Percentiles rank a stretch among this genome's conserved stretches.
These are phyloP conservation scores for Aegle marmelos DNA, from an alignment of 345 rosid species.

Conservation along the genomic window DNA sequence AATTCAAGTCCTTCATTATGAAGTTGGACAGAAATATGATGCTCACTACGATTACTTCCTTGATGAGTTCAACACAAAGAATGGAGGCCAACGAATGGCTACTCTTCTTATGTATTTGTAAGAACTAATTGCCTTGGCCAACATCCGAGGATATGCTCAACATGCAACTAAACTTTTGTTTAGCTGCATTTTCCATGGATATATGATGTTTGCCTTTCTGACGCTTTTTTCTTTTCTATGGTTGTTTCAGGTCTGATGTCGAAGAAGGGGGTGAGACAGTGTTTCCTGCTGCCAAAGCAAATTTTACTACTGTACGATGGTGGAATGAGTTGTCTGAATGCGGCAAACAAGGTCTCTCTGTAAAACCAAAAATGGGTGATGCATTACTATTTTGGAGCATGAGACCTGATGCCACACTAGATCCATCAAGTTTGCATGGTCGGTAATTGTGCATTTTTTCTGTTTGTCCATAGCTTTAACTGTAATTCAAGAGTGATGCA, in stretches of 20 bases:
- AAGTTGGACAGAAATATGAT: conserved; percentile 87
- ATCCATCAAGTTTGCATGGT: conserved; percentile 94
- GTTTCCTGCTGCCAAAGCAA: conserved; percentile 71
- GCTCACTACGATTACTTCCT: conserved; percentile 91
- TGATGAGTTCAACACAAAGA: conserved; percentile 83
- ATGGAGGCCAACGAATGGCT: conserved; percentile 93
- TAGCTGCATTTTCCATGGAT: not conserved
- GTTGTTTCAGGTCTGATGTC: conserved; percentile 72
- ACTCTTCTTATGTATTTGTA: conserved; percentile 95
- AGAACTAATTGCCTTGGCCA: conserved; percentile 18
- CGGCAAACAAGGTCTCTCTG: conserved; percentile 66
- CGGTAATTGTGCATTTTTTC: conserved; percentile 14
- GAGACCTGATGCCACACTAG: conserved; percentile 85
- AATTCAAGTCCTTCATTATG: conserved; percentile 86
- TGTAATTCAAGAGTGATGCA: conserved; percentile 6
- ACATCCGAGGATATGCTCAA: conserved; percentile 3
- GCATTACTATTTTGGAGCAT: conserved; percentile 94
- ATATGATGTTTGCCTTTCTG: conserved; percentile 3
- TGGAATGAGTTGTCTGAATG: conserved; percentile 89
- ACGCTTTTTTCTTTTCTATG: not conserved
- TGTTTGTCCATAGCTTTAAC: conserved; percentile 1
- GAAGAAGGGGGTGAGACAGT: conserved; percentile 99
- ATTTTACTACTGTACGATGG: conserved; percentile 64
- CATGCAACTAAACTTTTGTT: not conserved
- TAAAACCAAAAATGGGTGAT: conserved; percentile 86